Conservation (phyloP, 2,329 filamentous ascomycete species). For the Peltaster fructicola region DNA sequence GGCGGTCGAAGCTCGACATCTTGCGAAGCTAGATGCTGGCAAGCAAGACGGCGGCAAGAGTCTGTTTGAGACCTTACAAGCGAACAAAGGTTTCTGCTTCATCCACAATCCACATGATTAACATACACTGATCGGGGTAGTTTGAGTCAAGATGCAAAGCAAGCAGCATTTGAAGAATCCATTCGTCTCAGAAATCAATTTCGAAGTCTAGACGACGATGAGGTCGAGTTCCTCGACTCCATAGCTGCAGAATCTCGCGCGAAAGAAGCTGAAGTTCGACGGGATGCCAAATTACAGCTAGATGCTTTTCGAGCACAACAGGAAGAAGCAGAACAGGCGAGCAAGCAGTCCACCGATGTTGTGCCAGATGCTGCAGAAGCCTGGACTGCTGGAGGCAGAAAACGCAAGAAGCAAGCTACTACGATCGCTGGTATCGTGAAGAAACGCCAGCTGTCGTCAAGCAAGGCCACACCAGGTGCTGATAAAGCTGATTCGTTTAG, state of each 20-base stretch:
- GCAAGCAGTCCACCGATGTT: too few species aligned
- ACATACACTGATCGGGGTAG: constrained; percentile 8
- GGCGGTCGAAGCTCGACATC: constrained; percentile 44
- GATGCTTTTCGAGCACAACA: constrained; percentile 41
- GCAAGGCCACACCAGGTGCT: too few species aligned
- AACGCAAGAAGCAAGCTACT: constrained; percentile 39
- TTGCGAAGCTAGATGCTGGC: constrained; percentile 34
- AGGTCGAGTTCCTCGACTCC: constrained; percentile 54
- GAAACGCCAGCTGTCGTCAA: too few species aligned
- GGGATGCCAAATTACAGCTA: constrained; percentile 41
- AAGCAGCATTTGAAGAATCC: constrained; percentile 64
- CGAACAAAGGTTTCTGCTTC: constrained; percentile 51
- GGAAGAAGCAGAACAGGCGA: constrained; percentile 39
- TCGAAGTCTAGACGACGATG: constrained; percentile 58
- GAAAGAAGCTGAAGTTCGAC: constrained; percentile 38
- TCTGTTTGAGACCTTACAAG: constrained; percentile 59
- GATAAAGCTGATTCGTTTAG: too few species aligned
- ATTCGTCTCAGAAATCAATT: constrained; percentile 59
- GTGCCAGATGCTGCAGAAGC: constrained; percentile 24
- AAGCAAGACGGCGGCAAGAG: constrained; percentile 37
- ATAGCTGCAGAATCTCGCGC: constrained; percentile 39
- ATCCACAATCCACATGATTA: neutral
- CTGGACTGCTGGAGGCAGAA: constrained; percentile 33
- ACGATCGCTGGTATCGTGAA: too few species aligned
- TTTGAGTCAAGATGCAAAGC: constrained; percentile 46